Percentiles rank a stretch among this genome's conserved stretches.
Conservation (phyloP, 139 green algal species). For the Zygnema cylindricum region DNA sequence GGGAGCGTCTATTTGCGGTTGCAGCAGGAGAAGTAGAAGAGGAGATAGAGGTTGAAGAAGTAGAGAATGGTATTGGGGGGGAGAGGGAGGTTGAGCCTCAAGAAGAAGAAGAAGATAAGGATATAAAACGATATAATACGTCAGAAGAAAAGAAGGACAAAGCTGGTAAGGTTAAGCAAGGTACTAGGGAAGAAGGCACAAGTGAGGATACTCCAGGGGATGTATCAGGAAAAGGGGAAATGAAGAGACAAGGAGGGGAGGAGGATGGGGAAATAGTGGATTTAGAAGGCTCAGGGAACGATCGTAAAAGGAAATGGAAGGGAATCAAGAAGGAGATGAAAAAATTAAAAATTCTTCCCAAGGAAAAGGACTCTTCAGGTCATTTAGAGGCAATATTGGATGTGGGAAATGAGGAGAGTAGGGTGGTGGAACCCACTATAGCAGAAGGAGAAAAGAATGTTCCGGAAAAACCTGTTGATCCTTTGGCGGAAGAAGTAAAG, state of each 20-base stretch:
- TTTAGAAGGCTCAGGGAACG: background rate
- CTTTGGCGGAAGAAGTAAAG: no score
- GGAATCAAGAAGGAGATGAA: conserved; percentile 35
- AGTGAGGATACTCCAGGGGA: background rate
- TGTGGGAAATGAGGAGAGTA: no score
- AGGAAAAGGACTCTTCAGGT: no score
- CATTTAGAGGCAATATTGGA: no score
- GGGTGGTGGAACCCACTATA: no score
- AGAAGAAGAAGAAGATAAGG: conserved; percentile 13
- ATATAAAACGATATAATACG: background rate
- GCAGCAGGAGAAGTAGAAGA: conserved; percentile 8
- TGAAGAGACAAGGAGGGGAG: background rate
- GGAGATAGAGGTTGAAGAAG: background rate
- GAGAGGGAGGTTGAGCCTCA: conserved; percentile 26
- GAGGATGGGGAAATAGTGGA: background rate
- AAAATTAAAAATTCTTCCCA: no score
- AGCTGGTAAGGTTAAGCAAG: background rate
- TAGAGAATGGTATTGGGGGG: background rate
- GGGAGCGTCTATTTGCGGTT: background rate
- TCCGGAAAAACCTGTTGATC: no score
- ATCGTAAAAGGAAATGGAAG: conserved; percentile 17
- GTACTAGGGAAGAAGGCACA: background rate
- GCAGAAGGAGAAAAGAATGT: no score
- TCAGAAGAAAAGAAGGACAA: background rate
- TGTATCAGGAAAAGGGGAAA: background rate